Evolutionary conservation across 768 basidiomycete species (phyloP).

Genomic region (Strobilomyces dryophilus): DNA sequence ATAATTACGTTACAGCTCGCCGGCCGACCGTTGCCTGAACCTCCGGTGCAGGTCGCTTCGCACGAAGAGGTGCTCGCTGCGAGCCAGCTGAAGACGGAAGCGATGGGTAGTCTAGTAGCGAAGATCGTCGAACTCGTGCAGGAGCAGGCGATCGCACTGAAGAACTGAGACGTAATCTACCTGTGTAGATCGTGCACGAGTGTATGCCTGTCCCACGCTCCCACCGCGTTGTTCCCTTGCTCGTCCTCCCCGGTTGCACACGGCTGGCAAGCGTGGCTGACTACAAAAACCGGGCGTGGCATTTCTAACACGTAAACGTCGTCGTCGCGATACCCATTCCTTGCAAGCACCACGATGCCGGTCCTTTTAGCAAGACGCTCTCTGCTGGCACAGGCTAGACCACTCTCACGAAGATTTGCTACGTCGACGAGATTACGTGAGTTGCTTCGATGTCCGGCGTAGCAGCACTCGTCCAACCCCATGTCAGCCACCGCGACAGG

Average conservation of each 20-base stretch:
- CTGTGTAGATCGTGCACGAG: too few species aligned
- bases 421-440: constrained; percentile 27
- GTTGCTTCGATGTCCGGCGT: constrained; percentile 10
- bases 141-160: constrained; percentile 5
- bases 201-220: constrained; percentile 19
- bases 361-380: constrained; percentile 25
- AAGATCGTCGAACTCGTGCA: constrained; percentile 48
- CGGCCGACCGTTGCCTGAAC: constrained; percentile 46
- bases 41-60: constrained; percentile 49
- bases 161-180: constrained; percentile 9
- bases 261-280: constrained; percentile 19
- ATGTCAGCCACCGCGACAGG: neutral
- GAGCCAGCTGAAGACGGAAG: constrained; percentile 63
- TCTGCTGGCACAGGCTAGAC: constrained; percentile 19
- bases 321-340: constrained; percentile 13
- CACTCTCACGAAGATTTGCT: constrained; percentile 26
- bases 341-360: constrained; percentile 15
- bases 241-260: constrained; percentile 14
- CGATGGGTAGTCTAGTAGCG: constrained; percentile 69
- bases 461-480: neutral
- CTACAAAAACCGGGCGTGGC: constrained; percentile 15
- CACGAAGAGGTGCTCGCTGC: constrained; percentile 75
- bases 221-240: constrained; percentile 16
- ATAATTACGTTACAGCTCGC: constrained; percentile 44
- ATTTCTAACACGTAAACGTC: constrained; percentile 4